A percentile compares a stretch with the other conserved stretches of the same genome.
These are phyloP conservation scores for Solanum chilense DNA, from an alignment of 257 asterid genomes.

Conservation along the genomic window DNA sequence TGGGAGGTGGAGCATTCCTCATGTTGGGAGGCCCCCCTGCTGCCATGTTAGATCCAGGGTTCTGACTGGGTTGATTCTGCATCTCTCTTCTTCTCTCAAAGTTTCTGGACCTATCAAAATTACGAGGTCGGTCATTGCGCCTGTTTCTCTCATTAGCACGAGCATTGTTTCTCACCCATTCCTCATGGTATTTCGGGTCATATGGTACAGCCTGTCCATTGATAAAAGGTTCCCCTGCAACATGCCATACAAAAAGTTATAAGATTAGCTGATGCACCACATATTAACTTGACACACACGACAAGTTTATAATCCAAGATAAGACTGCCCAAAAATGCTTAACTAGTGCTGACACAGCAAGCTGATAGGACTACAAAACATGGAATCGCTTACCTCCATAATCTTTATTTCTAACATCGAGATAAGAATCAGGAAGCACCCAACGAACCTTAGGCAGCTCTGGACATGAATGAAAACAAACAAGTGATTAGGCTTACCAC, in stretches of 20 bases:
- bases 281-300: background rate
- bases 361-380: background rate
- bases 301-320: background rate
- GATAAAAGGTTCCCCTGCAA: slow-evolving; percentile 88
- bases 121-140: slow-evolving; percentile 65
- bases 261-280: background rate
- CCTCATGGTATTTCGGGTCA: slow-evolving; percentile 88
- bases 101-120: slow-evolving; percentile 54
- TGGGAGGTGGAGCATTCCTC: slow-evolving; percentile 9
- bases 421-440: slow-evolving; percentile 98
- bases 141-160: slow-evolving; percentile 48
- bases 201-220: slow-evolving; percentile 97
- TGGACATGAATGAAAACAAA: slow-evolving; percentile 15
- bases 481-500: background rate
- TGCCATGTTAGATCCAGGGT: background rate
- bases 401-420: slow-evolving; percentile 85
- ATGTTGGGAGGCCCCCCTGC: slow-evolving; percentile 17
- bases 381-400: slow-evolving; percentile 64
- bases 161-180: slow-evolving; percentile 89
- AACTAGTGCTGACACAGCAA: background rate
- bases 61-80: slow-evolving; percentile 11
- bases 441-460: slow-evolving; percentile 75
- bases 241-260: background rate
- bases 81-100: slow-evolving; percentile 36
- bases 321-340: background rate